Percentiles rank a stretch among this genome's conserved stretches.
phyloP scores from a whole-genome alignment of 495 filamentous ascomycete species.

The Mycothermus thermophilus region DNA sequence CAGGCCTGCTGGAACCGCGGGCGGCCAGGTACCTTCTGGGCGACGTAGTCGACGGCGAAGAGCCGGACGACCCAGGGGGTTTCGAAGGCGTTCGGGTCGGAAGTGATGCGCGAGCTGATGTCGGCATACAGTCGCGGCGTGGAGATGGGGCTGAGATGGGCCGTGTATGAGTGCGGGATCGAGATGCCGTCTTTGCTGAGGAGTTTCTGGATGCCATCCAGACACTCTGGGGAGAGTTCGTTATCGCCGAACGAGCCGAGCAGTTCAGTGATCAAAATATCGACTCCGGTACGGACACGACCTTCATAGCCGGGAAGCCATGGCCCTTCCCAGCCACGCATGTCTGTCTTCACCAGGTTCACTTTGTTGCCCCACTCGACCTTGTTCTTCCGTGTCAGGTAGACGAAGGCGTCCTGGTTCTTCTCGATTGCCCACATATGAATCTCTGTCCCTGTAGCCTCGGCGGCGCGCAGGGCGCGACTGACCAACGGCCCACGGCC shows the following conservation, averaged over 20 bases:
- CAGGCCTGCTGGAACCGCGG: constrained; percentile 52
- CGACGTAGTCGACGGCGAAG: constrained; percentile 71
- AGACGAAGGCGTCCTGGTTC: constrained; percentile 92
- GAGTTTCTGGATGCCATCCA: constrained; percentile 59
- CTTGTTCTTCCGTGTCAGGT: constrained; percentile 75
- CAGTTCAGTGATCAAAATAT: constrained; percentile 88
- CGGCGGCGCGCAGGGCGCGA: constrained; percentile 65
- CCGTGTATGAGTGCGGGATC: constrained; percentile 83
- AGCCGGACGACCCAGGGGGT: constrained; percentile 89
- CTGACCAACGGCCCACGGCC: constrained; percentile 86
- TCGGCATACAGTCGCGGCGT: constrained; percentile 76
- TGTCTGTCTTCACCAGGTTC: constrained; percentile 84
- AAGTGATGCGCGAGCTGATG: constrained; percentile 41
- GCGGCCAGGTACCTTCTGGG: constrained; percentile 38
- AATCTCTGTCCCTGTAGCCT: constrained; percentile 58
- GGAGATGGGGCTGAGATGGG: constrained; percentile 81
- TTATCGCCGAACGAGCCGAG: constrained; percentile 88
- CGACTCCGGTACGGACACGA: constrained; percentile 45
- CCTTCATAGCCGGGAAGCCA: too few relatives aligned
- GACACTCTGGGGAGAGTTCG: constrained; percentile 66
- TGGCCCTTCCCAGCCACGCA: constrained; percentile 87
- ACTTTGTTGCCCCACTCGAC: constrained; percentile 60
- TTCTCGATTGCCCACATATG: constrained; percentile 91
- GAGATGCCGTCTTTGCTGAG: constrained; percentile 72
- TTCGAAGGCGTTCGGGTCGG: constrained; percentile 66